Percentiles rank a stretch among this genome's conserved stretches.
Evolutionary conservation across 805 yeast species (phyloP).

Genomic region (Debaryomyces tyrocola): DNA sequence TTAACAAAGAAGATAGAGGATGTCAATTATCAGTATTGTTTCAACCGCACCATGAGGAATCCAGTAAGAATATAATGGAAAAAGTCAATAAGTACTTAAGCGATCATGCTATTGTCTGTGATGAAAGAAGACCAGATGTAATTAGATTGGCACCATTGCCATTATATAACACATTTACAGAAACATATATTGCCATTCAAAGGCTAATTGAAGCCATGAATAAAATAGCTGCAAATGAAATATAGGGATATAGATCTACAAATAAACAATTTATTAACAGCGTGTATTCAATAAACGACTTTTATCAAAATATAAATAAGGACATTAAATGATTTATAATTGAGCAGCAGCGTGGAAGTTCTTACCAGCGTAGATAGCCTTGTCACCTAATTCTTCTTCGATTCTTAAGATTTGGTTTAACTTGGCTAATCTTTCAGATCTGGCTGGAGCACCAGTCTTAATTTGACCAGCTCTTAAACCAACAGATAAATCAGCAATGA

Average conservation of each 20-base stretch:
- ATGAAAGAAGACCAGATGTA: conserved; percentile 90
- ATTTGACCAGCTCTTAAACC: conserved; percentile 98
- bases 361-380: conserved; percentile 93
- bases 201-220: conserved; percentile 43
- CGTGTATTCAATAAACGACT: background rate
- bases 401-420: conserved; percentile 97
- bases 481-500: conserved; percentile 96
- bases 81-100: conserved; percentile 50
- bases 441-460: conserved; percentile 99
- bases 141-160: conserved; percentile 87
- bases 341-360: conserved; percentile 66
- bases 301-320: background rate
- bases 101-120: conserved; percentile 70
- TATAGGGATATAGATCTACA: background rate
- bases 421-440: conserved; percentile 99
- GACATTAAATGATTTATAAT: conserved; percentile 26
- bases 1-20: conserved; percentile 58
- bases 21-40: conserved; percentile 81
- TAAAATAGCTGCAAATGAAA: conserved; percentile 2
- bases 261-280: background rate
- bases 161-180: conserved; percentile 73
- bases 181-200: conserved; percentile 50
- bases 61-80: conserved; percentile 58
- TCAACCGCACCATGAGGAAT: conserved; percentile 36
- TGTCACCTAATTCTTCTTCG: conserved; percentile 97